A percentile compares a stretch with the other conserved stretches of the same genome.
Conservation (phyloP, 2,329 filamentous ascomycete species). For the Lachnellula hyalina region DNA sequence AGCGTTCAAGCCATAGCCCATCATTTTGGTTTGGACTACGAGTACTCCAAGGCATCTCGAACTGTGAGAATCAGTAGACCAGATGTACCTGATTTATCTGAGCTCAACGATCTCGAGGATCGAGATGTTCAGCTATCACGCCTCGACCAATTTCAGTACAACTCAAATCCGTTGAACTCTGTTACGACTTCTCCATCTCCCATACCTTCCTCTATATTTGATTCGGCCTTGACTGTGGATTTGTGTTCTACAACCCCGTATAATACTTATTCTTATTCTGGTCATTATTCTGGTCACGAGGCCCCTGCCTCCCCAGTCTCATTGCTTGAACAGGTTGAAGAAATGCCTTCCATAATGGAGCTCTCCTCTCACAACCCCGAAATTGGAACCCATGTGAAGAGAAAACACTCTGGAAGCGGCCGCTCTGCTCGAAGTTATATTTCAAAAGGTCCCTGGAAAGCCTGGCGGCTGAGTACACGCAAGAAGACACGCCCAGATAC, state of each 20-base stretch:
- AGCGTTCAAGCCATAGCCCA: slow-evolving; percentile 3
- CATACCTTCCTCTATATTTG: background rate
- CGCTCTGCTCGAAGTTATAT: background rate
- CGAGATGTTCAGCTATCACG: background rate
- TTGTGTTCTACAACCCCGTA: background rate
- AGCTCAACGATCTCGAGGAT: background rate
- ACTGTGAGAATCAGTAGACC: slow-evolving; percentile 5
- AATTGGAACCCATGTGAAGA: background rate
- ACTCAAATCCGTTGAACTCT: background rate
- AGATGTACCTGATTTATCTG: background rate
- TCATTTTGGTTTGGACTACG: slow-evolving; percentile 1
- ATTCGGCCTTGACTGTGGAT: background rate
- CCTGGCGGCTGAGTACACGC: background rate
- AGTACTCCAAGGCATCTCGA: slow-evolving; percentile 1
- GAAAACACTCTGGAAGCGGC: background rate
- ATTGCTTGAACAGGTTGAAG: background rate
- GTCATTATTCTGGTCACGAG: too few relatives aligned
- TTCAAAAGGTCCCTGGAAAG: background rate
- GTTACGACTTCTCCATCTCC: background rate
- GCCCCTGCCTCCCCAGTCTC: background rate
- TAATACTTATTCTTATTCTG: background rate
- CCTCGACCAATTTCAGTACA: too few relatives aligned
- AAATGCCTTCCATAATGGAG: background rate
- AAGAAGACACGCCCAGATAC: background rate
- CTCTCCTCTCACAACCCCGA: background rate